Evolutionary conservation across 805 yeast species (phyloP), one percentile per base, ranked within the genome.

Genomic region (Clavispora santaluciae): DNA sequence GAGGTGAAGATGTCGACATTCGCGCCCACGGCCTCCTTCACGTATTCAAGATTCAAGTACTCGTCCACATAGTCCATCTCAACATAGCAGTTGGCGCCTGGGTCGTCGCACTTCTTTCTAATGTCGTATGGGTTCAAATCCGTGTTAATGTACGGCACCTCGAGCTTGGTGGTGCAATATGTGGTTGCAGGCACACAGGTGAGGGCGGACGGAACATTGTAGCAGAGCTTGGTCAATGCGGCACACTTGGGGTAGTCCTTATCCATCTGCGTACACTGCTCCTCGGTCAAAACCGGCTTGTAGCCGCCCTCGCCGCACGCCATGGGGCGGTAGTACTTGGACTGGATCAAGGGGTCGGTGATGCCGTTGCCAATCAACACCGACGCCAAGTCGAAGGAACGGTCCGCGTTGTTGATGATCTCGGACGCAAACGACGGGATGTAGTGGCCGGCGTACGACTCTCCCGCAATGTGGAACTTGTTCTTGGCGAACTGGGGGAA

Each of bases 101-200:
- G 71, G 31, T 68, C 76, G 12, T 38, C 63, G 53, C 83, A 78
- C 53, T 56, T 52, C 48, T 60, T 68, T 59, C 86, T 72, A 43
- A 81, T 77, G 55, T 81, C 87, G 53, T 81, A 81, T 18, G 78
- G 81, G 52, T 81, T 81, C 51, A 75, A 70, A 5, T 81, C 81
- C 2, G 82, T 76, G 42, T 72, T 64, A 11, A 35, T 28, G 44
- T 60, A 66, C 10, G 70, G 69, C 12, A 53, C 54, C 36, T 49
- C 51, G 22, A 68, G 48, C 31, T 48, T 48, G 11, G 22, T 24
- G 36, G 57, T 63, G 49, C 73, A 68, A 43, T 56, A 60, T 34
- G 51, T 45, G 25, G 49, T 50, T 10, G 73, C 72, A n/a, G 72
- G 68, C 11, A 67, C 64, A 56, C 73, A 68, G n/a, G 69, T 56